Percentiles rank a stretch among this genome's conserved stretches.
These are phyloP conservation scores for Ambrosiella xylebori DNA, from an alignment of 2,329 filamentous ascomycete genomes.

Conservation along the genomic window DNA sequence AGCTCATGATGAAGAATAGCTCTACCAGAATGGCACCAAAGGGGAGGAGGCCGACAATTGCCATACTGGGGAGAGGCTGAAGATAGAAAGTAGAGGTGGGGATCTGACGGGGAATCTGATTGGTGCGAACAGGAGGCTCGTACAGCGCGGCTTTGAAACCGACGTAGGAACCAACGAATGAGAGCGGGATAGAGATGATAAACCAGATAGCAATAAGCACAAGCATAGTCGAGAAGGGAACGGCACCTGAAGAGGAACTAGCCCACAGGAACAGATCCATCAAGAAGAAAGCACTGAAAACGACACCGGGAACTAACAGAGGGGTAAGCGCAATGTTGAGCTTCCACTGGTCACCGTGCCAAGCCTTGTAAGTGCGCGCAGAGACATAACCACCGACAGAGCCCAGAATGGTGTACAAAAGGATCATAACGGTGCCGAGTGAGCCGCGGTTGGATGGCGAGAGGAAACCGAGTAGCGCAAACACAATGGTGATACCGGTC, in stretches of 20 bases:
- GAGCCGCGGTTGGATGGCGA: slow-evolving; percentile 92
- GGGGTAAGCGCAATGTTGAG: slow-evolving; percentile 81
- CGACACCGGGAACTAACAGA: slow-evolving; percentile 64
- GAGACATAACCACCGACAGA: slow-evolving; percentile 86
- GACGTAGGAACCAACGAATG: slow-evolving; percentile 78
- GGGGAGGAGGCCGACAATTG: slow-evolving; percentile 79
- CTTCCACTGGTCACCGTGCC: slow-evolving; percentile 88
- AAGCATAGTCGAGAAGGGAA: slow-evolving; percentile 93
- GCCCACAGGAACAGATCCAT: slow-evolving; percentile 95
- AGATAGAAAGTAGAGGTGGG: slow-evolving; percentile 72
- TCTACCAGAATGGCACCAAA: slow-evolving; percentile 97
- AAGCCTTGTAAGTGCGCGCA: slow-evolving; percentile 81
- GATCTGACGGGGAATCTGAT: slow-evolving; percentile 96
- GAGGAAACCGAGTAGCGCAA: slow-evolving; percentile 84
- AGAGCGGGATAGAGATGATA: slow-evolving; percentile 82
- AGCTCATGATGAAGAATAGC: slow-evolving; percentile 98
- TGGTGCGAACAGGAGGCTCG: slow-evolving; percentile 73
- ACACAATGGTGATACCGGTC: slow-evolving; percentile 84
- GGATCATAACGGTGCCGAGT: slow-evolving; percentile 77
- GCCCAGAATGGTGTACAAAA: slow-evolving; percentile 84
- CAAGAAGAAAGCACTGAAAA: slow-evolving; percentile 80
- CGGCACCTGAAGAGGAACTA: slow-evolving; percentile 77
- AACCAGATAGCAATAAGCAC: slow-evolving; percentile 93
- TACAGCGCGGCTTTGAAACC: slow-evolving; percentile 63
- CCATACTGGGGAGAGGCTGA: slow-evolving; percentile 71